phyloP scores from a whole-genome alignment of 306 rosid genomes.

The Parietaria judaica region DNA sequence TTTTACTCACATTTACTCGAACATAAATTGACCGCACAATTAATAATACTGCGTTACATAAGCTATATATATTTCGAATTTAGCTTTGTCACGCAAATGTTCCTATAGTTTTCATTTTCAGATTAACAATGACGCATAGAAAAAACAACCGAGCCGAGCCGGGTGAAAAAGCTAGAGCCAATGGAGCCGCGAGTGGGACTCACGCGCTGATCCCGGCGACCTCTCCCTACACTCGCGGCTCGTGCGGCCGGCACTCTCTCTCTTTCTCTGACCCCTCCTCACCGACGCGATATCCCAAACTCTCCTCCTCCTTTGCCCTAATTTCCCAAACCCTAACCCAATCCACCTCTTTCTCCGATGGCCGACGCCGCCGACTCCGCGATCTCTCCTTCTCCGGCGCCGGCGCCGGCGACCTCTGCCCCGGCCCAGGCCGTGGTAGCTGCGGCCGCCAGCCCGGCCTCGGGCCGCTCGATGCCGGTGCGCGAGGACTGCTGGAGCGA shows the following conservation, averaged over 20 bases:
- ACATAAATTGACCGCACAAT: too few relatives aligned
- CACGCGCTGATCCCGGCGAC: slow-evolving; percentile 47
- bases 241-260: slow-evolving; percentile 47
- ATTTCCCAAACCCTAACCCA: background rate
- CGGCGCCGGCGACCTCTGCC: background rate
- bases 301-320: slow-evolving; percentile 4
- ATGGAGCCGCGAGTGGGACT: slow-evolving; percentile 21
- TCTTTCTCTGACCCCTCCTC: slow-evolving; percentile 10
- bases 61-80: too few relatives aligned
- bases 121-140: too few relatives aligned
- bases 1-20: too few relatives aligned
- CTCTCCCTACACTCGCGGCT: slow-evolving; percentile 56
- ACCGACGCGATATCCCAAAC: slow-evolving; percentile 29
- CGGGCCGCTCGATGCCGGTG: slow-evolving; percentile 59
- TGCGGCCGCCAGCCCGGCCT: slow-evolving; percentile 5
- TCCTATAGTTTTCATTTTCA: too few relatives aligned
- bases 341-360: slow-evolving; percentile 30
- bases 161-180: slow-evolving; percentile 34
- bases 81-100: too few relatives aligned
- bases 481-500: slow-evolving; percentile 98
- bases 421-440: background rate
- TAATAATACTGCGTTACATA: too few relatives aligned
- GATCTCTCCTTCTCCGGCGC: slow-evolving; percentile 37
- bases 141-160: slow-evolving; percentile 36
- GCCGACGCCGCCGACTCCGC: slow-evolving; percentile 53